Evolutionary conservation across 805 yeast genomes (phyloP), one percentile per base, ranked within the genome.

Genomic region (Metschnikowia similis): DNA sequence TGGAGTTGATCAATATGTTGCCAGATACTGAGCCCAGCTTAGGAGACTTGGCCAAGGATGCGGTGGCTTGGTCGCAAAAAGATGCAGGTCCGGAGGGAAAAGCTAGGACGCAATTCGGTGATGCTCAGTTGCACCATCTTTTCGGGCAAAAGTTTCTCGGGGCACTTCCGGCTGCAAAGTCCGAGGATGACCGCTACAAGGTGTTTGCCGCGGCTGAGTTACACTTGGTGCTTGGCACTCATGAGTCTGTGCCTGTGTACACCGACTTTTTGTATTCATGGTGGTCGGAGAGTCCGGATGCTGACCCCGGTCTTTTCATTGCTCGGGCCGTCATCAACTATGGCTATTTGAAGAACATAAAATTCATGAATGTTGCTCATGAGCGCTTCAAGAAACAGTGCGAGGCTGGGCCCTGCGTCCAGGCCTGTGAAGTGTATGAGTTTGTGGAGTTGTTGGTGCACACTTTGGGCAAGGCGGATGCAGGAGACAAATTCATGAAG

Each of bases 301-400:
- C 48, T 35, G 69, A 45, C 56, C 58, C 59, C 2, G 75, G 76
- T 0, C 51, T 64, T 6, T 71, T 66, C 48, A 58, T 73, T 48
- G 56, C 70, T 28, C 77, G 97, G 55, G 81, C 89, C 2, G 84
- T 89, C 6, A 66, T 90, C 48, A 89, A 91, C 57, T 92, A 87
- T 64, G 70, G 88, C 21, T 77, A 83, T 56, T 75, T 86, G 49
- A 80, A 79, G 47, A 87, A 89, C 63, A 63, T 87, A 43, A 77
- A 85, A 52, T 82, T 77, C 62, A 87, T 87, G 3, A 58, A 61
- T 34, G 67, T 67, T 14, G 54, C 72, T 0, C 44, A 63, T 14
- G 62, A 58, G 17, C 52, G 58, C 16, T 71, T 67, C 47, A 54
- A 38, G 9, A 49, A 56, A 34, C 51, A 60, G 8, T 38, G 58